These are phyloP conservation scores for Dipodascus geniculatus DNA, from an alignment of 805 yeast genomes.

Conservation along the genomic window DNA sequence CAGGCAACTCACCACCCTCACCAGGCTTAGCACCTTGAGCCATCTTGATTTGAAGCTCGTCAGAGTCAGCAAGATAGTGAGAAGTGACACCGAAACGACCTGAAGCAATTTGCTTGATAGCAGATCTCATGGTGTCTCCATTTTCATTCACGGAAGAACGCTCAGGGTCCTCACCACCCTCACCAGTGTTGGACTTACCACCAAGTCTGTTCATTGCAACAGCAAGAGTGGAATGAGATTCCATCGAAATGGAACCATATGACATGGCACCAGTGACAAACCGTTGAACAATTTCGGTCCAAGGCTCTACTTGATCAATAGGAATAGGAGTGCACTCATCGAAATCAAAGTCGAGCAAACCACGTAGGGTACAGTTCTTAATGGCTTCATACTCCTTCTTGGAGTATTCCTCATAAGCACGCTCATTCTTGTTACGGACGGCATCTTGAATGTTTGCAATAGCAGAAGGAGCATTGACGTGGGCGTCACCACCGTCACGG, in stretches of 20 bases:
- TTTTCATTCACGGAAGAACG: constrained; percentile 67
- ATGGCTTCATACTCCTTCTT: constrained; percentile 87
- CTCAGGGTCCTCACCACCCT: constrained; percentile 98
- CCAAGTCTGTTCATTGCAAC: constrained; percentile 98
- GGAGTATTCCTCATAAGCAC: constrained; percentile 81
- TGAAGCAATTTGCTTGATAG: constrained; percentile 95
- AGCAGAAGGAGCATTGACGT: constrained; percentile 88
- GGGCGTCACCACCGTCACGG: constrained; percentile 98
- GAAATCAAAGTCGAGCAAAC: constrained; percentile 82
- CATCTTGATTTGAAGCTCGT: constrained; percentile 95
- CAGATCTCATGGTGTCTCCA: constrained; percentile 98
- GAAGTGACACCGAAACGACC: constrained; percentile 98
- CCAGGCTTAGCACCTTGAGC: constrained; percentile 99
- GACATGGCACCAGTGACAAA: constrained; percentile 99
- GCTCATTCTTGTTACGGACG: constrained; percentile 92
- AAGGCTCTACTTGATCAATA: constrained; percentile 95
- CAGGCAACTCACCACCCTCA: constrained; percentile 98
- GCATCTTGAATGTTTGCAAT: constrained; percentile 95
- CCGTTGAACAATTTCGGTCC: constrained; percentile 97
- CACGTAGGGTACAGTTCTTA: constrained; percentile 86
- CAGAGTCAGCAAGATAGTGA: constrained; percentile 87
- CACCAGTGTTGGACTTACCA: constrained; percentile 97
- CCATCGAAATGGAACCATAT: constrained; percentile 97
- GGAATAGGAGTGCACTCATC: constrained; percentile 67
- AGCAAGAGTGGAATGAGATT: constrained; percentile 93